Evolutionary conservation across 441 rosid species (phyloP), one percentile per base, ranked within the genome.

Genomic region (Bruguiera hainesii): DNA sequence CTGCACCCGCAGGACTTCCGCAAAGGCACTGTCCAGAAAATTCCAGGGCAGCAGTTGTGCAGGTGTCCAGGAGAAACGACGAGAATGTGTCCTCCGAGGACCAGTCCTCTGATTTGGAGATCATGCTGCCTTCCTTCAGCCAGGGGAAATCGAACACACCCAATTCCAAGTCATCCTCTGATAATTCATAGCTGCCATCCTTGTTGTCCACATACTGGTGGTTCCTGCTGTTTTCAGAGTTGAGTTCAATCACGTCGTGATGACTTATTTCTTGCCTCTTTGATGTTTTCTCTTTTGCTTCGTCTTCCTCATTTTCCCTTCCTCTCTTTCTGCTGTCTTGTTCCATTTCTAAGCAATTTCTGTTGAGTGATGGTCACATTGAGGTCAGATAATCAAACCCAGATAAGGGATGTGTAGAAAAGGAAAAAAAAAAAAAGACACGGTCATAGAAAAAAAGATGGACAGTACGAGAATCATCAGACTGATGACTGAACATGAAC

Each of bases 121-220:
- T 78, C 80, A 81, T 81, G 53, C 88, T 84, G 49, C 88, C 85
- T 62, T 85, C 93, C 49, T 80, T 81, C 55, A 82, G 74, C 93
- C 93, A 89, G 1, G 93, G 96, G 65, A 87, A 87, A 73, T 87
- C 96, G 51, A 85, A 87, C 25, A 87, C 96, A 49, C 88, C 85
- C 57, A 63, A 59, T 19, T 46, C 23, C 66, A 68, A 64, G 21
- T 63, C 9, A 8, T 61, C 73, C 18, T 75, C 78, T 21, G 69
- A 60, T 19, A 61, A 56, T 46, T 46, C 65, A 33, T 58, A 62
- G 46, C 63, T 66, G 48, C 48, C 48, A 42, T 42, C 16, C 16
- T 42, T 42, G 8, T 66, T 37, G 20, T 60, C 55, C 28, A 7
- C 57, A 3, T 62, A 51, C 1, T 65, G 61, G 15, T 58, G 18